A percentile compares a stretch with the other conserved stretches of the same genome.
Evolutionary conservation across 768 basidiomycete genomes (phyloP).

Genomic region (Lactarius sanguifluus): DNA sequence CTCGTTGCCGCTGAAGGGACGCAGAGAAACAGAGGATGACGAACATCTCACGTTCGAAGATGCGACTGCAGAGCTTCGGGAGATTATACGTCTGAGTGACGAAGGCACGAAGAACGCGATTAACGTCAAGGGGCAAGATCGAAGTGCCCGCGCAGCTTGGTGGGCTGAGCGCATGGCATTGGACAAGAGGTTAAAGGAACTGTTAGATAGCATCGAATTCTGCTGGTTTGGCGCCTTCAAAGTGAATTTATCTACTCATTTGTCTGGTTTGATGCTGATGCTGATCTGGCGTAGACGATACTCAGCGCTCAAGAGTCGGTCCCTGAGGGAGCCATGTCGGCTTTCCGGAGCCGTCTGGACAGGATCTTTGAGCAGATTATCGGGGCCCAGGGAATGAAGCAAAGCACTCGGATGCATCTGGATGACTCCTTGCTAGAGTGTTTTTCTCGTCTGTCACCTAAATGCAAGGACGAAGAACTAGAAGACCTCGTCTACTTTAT

Average conservation of each 20-base stretch:
- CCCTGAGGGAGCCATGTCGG: constrained; percentile 47
- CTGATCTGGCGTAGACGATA: constrained; percentile 51
- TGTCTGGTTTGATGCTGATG: neutral
- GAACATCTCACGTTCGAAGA: constrained; percentile 72
- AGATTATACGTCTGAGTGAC: constrained; percentile 81
- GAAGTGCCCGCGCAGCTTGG: constrained; percentile 70
- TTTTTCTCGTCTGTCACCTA: constrained; percentile 78
- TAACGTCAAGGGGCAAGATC: constrained; percentile 65
- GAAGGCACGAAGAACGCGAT: constrained; percentile 71
- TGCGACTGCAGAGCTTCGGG: constrained; percentile 68
- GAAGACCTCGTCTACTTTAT: constrained; percentile 95
- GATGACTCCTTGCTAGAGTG: constrained; percentile 80
- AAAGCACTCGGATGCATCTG: constrained; percentile 51
- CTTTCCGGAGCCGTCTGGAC: constrained; percentile 69
- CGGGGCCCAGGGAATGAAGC: constrained; percentile 61
- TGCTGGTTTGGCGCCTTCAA: constrained; percentile 99
- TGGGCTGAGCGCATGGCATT: constrained; percentile 79
- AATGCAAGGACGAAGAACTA: constrained; percentile 88
- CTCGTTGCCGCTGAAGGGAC: constrained; percentile 83
- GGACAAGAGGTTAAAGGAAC: constrained; percentile 70
- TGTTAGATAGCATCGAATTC: constrained; percentile 87
- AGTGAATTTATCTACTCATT: constrained; percentile 45
- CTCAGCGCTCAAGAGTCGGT: constrained; percentile 48
- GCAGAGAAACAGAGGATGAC: constrained; percentile 72
- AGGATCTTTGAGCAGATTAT: constrained; percentile 69